phyloP scores from a whole-genome alignment of 2,329 filamentous ascomycete species.

The Sporothrix humicola region DNA sequence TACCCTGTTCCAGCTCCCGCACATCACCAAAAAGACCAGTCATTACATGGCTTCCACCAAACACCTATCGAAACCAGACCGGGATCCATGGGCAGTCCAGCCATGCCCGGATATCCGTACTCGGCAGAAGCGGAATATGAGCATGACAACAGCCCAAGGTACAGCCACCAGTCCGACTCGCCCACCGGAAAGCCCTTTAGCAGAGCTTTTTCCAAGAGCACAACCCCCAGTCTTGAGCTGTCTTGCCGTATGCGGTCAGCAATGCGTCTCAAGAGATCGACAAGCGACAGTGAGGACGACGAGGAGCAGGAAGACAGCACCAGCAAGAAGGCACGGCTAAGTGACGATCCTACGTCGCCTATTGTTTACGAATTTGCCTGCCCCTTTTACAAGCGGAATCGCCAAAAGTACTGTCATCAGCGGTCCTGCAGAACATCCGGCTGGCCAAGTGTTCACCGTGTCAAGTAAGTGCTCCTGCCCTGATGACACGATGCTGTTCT shows the following conservation, averaged over 20 bases:
- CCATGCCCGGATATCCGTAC: not conserved
- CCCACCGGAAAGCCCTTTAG: not conserved
- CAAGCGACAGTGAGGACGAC: slow-evolving; percentile 25
- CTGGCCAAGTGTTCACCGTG: slow-evolving; percentile 48
- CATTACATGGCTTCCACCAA: not conserved
- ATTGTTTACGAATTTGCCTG: slow-evolving; percentile 42
- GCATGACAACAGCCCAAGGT: not conserved
- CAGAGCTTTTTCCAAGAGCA: not conserved
- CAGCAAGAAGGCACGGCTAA: slow-evolving; percentile 36
- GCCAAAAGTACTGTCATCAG: slow-evolving; percentile 45
- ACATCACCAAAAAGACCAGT: not conserved
- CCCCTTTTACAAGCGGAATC: slow-evolving; percentile 51
- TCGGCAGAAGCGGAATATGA: not conserved
- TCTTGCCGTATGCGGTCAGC: not conserved
- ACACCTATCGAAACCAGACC: not conserved
- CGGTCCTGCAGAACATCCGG: slow-evolving; percentile 47
- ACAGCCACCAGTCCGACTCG: not conserved
- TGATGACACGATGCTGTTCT: not conserved
- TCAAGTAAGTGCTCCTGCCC: slow-evolving; percentile 43
- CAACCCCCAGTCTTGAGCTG: not conserved
- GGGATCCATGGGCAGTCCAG: not conserved
- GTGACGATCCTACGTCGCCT: not conserved
- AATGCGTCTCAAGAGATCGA: not conserved
- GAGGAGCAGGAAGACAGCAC: slow-evolving; percentile 7
- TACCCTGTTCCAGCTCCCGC: not conserved